These are phyloP conservation scores for Tylopilus sp. DNA, from an alignment of 768 basidiomycete species.

Conservation along the genomic window DNA sequence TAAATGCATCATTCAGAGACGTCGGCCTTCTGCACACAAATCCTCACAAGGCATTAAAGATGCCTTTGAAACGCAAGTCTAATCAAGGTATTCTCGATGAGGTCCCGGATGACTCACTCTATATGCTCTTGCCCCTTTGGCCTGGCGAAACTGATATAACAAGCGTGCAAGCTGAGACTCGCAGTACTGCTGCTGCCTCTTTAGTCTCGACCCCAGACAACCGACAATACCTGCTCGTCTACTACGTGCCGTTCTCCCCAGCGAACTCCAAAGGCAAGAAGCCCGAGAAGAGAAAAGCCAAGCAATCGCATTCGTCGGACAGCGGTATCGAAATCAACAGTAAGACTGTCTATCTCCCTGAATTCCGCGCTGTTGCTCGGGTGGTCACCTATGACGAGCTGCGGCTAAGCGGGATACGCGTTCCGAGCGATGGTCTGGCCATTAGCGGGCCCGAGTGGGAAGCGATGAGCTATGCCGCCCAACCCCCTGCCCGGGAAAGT, in stretches of 20 bases:
- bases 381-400: conserved; percentile 72
- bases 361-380: conserved; percentile 74
- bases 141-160: conserved; percentile 64
- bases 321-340: conserved; percentile 32
- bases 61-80: conserved; percentile 16
- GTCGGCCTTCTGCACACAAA: conserved; percentile 70
- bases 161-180: conserved; percentile 19
- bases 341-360: conserved; percentile 50
- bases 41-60: conserved; percentile 30
- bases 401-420: conserved; percentile 66
- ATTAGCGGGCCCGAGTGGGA: conserved; percentile 60
- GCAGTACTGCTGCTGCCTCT: conserved; percentile 31
- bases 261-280: conserved; percentile 15
- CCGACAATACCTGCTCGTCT: conserved; percentile 74
- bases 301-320: conserved; percentile 29
- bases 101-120: conserved; percentile 65
- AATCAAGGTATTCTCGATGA: conserved; percentile 49
- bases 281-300: conserved; percentile 30
- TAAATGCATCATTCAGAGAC: conserved; percentile 75
- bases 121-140: conserved; percentile 87
- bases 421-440: conserved; percentile 68
- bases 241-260: conserved; percentile 59
- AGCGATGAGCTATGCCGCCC: conserved; percentile 35
- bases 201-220: conserved; percentile 43
- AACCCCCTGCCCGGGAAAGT: conserved; percentile 32